Evolutionary conservation across 176 grass and related monocot genomes (phyloP).

Genomic region (Triticum dicoccoides): DNA sequence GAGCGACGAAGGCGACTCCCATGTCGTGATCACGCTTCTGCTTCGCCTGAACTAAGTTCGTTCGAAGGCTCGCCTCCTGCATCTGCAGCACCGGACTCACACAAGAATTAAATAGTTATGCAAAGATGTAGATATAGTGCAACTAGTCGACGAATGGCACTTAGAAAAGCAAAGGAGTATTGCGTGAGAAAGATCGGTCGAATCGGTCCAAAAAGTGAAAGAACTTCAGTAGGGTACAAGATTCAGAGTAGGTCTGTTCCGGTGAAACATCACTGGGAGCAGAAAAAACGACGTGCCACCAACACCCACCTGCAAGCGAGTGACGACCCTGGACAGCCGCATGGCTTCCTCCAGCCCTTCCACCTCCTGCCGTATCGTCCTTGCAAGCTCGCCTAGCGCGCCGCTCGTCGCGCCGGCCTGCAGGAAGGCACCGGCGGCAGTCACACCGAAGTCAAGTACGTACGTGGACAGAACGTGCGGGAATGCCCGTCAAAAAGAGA

Average conservation of each 20-base stretch:
- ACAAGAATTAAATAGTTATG: background rate
- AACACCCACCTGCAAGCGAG: conserved; percentile 54
- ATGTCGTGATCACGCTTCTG: conserved; percentile 24
- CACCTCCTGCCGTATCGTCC: conserved; percentile 59
- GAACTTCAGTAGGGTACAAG: background rate
- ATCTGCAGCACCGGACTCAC: conserved; percentile 38
- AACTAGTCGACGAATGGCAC: background rate
- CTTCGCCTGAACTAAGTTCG: conserved; percentile 65
- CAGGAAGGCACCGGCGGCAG: background rate
- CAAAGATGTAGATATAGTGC: background rate
- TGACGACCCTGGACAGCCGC: conserved; percentile 48
- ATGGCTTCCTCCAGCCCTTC: conserved; percentile 73
- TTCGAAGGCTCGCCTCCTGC: conserved; percentile 70
- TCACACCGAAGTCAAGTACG: background rate
- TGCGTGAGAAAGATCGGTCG: conserved; percentile 5
- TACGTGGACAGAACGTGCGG: background rate
- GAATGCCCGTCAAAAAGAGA: background rate
- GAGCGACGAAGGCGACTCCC: background rate
- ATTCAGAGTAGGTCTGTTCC: background rate
- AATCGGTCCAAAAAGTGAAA: background rate
- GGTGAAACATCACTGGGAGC: background rate
- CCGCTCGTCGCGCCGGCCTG: conserved; percentile 49
- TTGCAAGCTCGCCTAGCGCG: conserved; percentile 41
- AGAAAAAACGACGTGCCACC: conserved; percentile 20
- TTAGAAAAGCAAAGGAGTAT: background rate